Conservation (phyloP, 2,329 filamentous ascomycete genomes). For the Byssoonygena ceratinophila region DNA sequence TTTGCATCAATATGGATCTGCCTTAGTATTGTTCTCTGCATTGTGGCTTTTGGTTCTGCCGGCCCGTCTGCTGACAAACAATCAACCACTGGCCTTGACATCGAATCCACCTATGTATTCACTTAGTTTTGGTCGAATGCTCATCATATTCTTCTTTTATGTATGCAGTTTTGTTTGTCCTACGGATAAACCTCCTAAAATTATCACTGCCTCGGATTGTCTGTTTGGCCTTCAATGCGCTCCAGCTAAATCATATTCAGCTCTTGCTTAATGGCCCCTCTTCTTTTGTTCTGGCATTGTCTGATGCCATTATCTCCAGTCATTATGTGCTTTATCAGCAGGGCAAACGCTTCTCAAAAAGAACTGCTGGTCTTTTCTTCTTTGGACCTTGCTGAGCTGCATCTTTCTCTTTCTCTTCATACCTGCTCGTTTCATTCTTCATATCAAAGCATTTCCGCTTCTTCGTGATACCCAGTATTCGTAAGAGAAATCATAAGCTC, state of each 20-base stretch:
- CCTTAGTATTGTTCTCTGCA: constrained; percentile 16
- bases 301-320: background rate
- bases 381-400: background rate
- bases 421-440: background rate
- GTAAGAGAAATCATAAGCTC: background rate
- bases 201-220: constrained; percentile 6
- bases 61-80: constrained; percentile 5
- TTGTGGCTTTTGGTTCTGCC: constrained; percentile 2
- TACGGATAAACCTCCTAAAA: background rate
- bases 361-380: background rate
- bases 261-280: background rate
- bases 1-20: constrained; percentile 11
- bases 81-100: background rate
- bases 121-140: background rate
- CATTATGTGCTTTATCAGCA: background rate
- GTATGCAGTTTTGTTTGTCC: constrained; percentile 11
- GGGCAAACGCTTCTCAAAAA: background rate
- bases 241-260: background rate
- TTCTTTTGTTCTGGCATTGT: constrained; percentile 2
- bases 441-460: background rate
- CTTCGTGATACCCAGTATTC: background rate
- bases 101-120: background rate
- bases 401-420: background rate
- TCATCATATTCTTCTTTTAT: constrained; percentile 9
- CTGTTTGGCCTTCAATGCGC: constrained; percentile 2